These are phyloP conservation scores for Exophiala lecanii-corni DNA, from an alignment of 2,329 filamentous ascomycete species.

Conservation along the genomic window DNA sequence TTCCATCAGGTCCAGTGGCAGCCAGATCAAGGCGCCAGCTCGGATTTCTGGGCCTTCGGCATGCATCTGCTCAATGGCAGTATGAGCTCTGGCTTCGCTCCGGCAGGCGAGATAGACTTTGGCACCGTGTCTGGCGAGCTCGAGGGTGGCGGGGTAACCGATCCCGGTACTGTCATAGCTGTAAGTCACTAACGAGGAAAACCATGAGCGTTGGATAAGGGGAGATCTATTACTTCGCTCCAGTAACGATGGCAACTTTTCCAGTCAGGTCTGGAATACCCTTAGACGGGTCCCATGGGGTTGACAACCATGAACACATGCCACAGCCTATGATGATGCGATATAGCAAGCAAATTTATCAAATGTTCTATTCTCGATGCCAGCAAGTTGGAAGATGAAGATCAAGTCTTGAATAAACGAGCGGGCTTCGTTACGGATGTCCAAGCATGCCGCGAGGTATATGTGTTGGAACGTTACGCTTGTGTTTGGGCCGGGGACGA, in stretches of 20 bases:
- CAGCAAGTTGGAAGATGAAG: constrained; percentile 1
- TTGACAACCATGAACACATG: constrained; percentile 3
- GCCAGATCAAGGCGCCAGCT: constrained; percentile 1
- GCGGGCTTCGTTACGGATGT: constrained; percentile 1
- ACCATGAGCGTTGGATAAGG: not conserved
- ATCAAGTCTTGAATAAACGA: constrained; percentile 4
- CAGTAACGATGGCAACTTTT: constrained; percentile 79
- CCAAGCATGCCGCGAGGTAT: not conserved
- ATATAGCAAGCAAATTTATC: constrained; percentile 2
- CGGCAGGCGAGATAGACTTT: constrained; percentile 10
- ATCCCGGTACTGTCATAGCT: constrained; percentile 4
- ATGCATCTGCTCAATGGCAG: constrained; percentile 6
- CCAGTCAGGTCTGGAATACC: constrained; percentile 65
- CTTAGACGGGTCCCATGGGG: constrained; percentile 3
- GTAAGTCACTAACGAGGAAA: constrained; percentile 1
- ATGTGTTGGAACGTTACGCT: constrained; percentile 1
- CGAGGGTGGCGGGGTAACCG: constrained; percentile 1
- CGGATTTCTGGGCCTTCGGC: constrained; percentile 2
- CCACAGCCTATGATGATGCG: constrained; percentile 3
- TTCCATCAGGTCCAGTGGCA: constrained; percentile 3
- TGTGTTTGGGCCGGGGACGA: constrained; percentile 1
- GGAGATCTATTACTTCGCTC: constrained; percentile 44
- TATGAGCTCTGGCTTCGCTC: constrained; percentile 7
- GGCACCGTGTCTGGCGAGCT: constrained; percentile 8
- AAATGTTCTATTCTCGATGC: not conserved